Evolutionary conservation across 139 green algal genomes (phyloP).

Genomic region (Chlorella ohadii): DNA sequence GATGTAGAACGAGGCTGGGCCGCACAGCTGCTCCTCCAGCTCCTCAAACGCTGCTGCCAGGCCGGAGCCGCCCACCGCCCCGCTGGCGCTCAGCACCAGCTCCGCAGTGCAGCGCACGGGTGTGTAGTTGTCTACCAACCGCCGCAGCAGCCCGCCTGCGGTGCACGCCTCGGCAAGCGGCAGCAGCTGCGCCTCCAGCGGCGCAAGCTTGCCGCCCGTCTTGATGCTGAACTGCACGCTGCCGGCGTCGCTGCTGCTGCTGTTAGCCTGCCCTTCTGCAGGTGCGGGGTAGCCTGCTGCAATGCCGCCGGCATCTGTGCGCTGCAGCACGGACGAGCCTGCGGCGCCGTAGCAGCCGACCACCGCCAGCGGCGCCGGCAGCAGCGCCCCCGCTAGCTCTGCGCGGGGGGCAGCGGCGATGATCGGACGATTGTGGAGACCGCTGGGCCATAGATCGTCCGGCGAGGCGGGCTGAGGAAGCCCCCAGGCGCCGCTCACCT

Average conservation of each 20-base stretch:
- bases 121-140: constrained; percentile 7
- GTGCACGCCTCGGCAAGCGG: background rate
- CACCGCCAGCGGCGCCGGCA: constrained; percentile 19
- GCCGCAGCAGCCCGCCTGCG: background rate
- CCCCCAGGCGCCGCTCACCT: background rate
- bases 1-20: background rate
- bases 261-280: too few species aligned
- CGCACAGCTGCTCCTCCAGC: constrained; percentile 25
- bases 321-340: background rate
- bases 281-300: background rate
- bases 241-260: background rate
- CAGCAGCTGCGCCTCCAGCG: constrained; percentile 2
- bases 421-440: too few species aligned
- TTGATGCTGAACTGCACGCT: background rate
- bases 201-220: background rate
- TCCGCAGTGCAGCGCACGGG: constrained; percentile 21
- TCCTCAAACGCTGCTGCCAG: constrained; percentile 2
- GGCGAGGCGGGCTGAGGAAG: too few species aligned
- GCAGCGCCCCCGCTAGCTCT: constrained; percentile 7
- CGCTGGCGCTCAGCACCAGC: constrained; percentile 13
- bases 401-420: background rate
- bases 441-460: too few species aligned
- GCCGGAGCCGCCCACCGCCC: background rate
- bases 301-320: background rate
- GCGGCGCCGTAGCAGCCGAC: constrained; percentile 1